Evolutionary conservation across 441 rosid species (phyloP).

Genomic region (Adansonia gregorii): DNA sequence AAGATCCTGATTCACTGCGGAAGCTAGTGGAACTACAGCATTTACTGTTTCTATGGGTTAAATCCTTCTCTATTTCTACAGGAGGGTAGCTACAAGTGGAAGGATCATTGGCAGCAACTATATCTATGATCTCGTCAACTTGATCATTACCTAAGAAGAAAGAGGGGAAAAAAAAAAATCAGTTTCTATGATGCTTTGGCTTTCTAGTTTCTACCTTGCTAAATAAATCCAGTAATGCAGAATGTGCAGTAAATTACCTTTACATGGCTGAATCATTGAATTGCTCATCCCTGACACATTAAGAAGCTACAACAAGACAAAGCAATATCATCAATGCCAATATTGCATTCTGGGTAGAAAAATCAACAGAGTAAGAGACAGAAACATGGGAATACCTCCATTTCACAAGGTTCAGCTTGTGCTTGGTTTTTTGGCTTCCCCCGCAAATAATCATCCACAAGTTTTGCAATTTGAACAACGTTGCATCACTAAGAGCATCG

Average conservation of each 20-base stretch:
- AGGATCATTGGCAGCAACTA: slow-evolving; percentile 74
- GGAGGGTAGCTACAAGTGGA: slow-evolving; percentile 57
- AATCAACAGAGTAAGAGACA: not conserved
- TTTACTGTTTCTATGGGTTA: slow-evolving; percentile 53
- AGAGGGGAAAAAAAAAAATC: slow-evolving; percentile 20
- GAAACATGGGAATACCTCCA: slow-evolving; percentile 57
- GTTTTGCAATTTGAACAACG: slow-evolving; percentile 65
- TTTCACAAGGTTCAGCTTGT: slow-evolving; percentile 68
- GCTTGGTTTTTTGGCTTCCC: slow-evolving; percentile 53
- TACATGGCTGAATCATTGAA: slow-evolving; percentile 60
- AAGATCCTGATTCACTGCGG: slow-evolving; percentile 73
- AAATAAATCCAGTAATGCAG: slow-evolving; percentile 18
- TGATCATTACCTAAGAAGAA: slow-evolving; percentile 56
- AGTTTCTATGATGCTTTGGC: not conserved
- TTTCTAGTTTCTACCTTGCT: slow-evolving; percentile 34
- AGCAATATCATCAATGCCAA: slow-evolving; percentile 28
- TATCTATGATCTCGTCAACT: slow-evolving; percentile 72
- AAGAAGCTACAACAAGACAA: slow-evolving; percentile 50
- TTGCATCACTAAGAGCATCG: slow-evolving; percentile 67
- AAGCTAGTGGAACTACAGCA: slow-evolving; percentile 71
- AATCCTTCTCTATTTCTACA: slow-evolving; percentile 65
- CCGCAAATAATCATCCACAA: slow-evolving; percentile 65
- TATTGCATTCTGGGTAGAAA: slow-evolving; percentile 10
- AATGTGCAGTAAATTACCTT: slow-evolving; percentile 52
- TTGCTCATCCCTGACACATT: slow-evolving; percentile 73